Evolutionary conservation across 225 moss, liverwort and hornwort genomes (phyloP), one percentile per base, ranked within the genome.

Genomic region (Physcomitrellopsis africana): DNA sequence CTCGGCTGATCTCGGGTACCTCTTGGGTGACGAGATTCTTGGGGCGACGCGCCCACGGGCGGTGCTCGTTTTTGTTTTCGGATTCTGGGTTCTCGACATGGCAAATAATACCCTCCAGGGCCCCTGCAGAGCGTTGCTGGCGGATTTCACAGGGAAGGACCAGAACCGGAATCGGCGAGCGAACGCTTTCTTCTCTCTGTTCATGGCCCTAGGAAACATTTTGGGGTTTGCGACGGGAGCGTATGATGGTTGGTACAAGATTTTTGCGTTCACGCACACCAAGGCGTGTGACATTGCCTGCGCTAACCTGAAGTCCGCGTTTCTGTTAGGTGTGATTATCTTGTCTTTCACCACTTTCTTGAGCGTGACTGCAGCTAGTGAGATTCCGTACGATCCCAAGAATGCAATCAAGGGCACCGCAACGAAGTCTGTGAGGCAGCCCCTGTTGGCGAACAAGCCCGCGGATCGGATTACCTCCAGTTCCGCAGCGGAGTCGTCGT

Each of bases 11-110:
- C 14, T 90, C 13, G 90, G 90, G 1, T 59, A 73, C 62, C 47
- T 85, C 48, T 3, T 87, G 2, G 90, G 90, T 1, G 90, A 90
- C 46, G 14, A 72, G 12, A 37, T 37, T 37, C 32, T 37, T 37
- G 17, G 72, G 12, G 8, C 46, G 0, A 27, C 70, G 1, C 76
- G 72, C 58, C 82, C 83, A 3, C 22, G 81, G 8, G 90, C 90
- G 9, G 85, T 90, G 37, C 17, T 69, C 18, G 19, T 90, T 20
- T 90, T 90, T 62, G 81, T 90, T 23, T 2, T 79, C 22, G 90
- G 90, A 1, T 90, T 90, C 72, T 90, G 90, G 90, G 75, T 90
- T 3, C 57, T 90, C 72, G 90, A 90, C 49, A 64, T 90, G 66
- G 87, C 90, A 11, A 90, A 90, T 45, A 90, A 90, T 65, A 90